A percentile compares a stretch with the other conserved stretches of the same genome.
Evolutionary conservation across 169 alveolate species (phyloP).

Genomic region (Cryptosporidium sp.): DNA sequence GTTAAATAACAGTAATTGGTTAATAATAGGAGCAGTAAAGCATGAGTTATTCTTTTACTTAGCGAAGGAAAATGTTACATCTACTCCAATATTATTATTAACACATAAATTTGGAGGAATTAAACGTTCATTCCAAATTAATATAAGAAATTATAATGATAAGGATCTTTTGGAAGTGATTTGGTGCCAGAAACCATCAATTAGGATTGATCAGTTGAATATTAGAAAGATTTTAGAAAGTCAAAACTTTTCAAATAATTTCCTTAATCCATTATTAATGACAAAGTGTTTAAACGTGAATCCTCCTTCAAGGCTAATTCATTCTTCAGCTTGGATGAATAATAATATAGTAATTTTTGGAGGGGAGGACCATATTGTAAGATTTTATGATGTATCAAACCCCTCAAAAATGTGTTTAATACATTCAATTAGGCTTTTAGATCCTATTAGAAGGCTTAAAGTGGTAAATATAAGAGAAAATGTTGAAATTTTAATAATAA

Average conservation of each 20-base stretch:
- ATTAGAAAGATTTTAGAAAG: neutral
- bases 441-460: slow-evolving; percentile 46
- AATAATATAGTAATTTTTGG: slow-evolving; percentile 10
- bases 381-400: slow-evolving; percentile 33
- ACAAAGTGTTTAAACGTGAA: neutral
- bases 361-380: slow-evolving; percentile 61
- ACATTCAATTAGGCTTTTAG: slow-evolving; percentile 52
- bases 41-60: slow-evolving; percentile 36
- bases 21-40: slow-evolving; percentile 48
- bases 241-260: too few species aligned
- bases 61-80: slow-evolving; percentile 5
- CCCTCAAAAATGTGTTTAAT: slow-evolving; percentile 10
- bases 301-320: slow-evolving; percentile 52
- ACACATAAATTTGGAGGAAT: slow-evolving; percentile 64
- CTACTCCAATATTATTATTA: slow-evolving; percentile 29
- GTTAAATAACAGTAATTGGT: slow-evolving; percentile 25
- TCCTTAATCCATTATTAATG: neutral
- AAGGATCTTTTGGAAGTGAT: slow-evolving; percentile 7
- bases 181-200: slow-evolving; percentile 67
- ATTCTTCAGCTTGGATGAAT: slow-evolving; percentile 48
- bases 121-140: slow-evolving; percentile 53
- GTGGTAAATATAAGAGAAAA: neutral
- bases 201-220: slow-evolving; percentile 29
- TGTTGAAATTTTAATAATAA: neutral
- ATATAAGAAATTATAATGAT: neutral